A percentile compares a stretch with the other conserved stretches of the same genome.
Conservation (phyloP, 495 filamentous ascomycete genomes). For the Podospora pseudopauciseta region DNA sequence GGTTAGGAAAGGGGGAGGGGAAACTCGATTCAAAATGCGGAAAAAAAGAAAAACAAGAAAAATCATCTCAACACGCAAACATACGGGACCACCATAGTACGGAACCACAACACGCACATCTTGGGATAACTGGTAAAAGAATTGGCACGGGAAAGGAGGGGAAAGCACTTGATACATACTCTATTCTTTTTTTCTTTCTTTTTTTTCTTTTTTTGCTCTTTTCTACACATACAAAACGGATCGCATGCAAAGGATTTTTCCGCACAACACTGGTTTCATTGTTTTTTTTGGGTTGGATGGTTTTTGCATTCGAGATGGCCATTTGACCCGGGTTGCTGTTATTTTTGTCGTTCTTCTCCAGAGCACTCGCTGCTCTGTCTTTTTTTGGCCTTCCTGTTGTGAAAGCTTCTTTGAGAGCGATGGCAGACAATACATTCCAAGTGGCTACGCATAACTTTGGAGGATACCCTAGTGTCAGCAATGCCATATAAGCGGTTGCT, state of each 20-base stretch:
- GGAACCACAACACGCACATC: conserved; percentile 1
- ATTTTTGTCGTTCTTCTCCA: neutral
- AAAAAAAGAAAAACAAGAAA: neutral
- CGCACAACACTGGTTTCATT: neutral
- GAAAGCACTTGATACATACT: neutral
- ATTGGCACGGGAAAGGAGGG: neutral
- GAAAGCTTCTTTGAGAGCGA: no score
- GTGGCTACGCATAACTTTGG: no score
- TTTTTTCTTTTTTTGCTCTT: conserved; percentile 3
- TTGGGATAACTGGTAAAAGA: conserved; percentile 1
- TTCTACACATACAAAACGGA: conserved; percentile 16
- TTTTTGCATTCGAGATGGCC: neutral
- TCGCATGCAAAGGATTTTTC: conserved; percentile 7
- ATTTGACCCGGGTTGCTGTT: neutral
- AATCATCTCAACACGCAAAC: neutral
- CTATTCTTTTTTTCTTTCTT: conserved; percentile 4
- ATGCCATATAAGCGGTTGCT: no score
- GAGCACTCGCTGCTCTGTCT: no score
- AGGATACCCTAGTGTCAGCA: no score
- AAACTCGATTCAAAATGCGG: neutral
- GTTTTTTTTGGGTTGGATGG: neutral
- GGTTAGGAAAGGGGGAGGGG: neutral
- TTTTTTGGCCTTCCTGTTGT: no score
- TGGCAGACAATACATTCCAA: no score
- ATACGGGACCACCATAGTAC: neutral